phyloP scores from a whole-genome alignment of 352 stramenopile genomes.

The Vaucheria bursata region DNA sequence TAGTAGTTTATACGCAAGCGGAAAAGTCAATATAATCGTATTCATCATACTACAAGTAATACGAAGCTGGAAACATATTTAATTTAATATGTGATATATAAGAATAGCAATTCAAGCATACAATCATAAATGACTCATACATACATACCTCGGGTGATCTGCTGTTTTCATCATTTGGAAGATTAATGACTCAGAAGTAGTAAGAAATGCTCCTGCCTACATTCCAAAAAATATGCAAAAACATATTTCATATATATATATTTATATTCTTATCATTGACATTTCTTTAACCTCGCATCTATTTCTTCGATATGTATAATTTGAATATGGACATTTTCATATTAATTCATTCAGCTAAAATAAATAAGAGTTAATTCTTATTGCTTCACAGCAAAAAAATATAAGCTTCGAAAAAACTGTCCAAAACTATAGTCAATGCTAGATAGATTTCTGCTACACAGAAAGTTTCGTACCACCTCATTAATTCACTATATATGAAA shows the following conservation, averaged over 20 bases:
- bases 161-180: constrained; percentile 85
- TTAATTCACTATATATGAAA: not conserved
- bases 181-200: constrained; percentile 81
- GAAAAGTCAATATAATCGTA: not conserved
- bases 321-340: not conserved
- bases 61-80: not conserved
- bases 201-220: constrained; percentile 80
- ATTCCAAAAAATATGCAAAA: not conserved
- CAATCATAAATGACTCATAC: not conserved
- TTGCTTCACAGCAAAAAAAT: not conserved
- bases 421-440: too few relatives aligned
- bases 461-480: too few relatives aligned
- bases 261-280: not conserved
- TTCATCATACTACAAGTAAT: not conserved
- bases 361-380: not conserved
- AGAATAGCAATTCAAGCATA: not conserved
- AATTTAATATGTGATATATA: not conserved
- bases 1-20: not conserved
- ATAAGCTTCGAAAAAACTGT: too few relatives aligned
- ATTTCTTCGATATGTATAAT: not conserved
- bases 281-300: not conserved
- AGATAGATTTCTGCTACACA: too few relatives aligned
- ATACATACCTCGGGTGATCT: constrained; percentile 57
- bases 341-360: not conserved
- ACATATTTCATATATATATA: not conserved